Evolutionary conservation across 169 alveolate species (phyloP), one percentile per base, ranked within the genome.

Genomic region (Miamiensis avidus): DNA sequence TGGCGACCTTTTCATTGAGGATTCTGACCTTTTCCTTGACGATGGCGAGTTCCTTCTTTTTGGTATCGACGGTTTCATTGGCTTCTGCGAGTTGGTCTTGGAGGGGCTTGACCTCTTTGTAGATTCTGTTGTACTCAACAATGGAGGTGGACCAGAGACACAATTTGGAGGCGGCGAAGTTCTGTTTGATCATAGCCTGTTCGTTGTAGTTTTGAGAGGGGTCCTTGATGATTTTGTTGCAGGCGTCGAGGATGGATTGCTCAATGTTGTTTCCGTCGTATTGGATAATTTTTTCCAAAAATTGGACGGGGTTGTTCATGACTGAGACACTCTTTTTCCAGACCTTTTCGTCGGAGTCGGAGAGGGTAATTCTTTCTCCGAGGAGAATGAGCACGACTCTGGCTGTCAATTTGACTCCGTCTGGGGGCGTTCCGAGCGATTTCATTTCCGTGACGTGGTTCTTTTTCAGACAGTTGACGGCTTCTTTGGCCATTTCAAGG

Each of bases 71-170:
- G 79, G 95, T 93, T 83, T 94, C 96, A 34, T 98, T 94, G 31
- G 99, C 99, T 78, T 95, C 98, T 74, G 96, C 98, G 76, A 97
- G 96, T 29, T 94, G 87, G 76, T 97, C 99, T 98, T 95, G 96
- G 64, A 97, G 89, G 30, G 99, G 99, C 87, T 97, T 96, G 25
- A 98, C 99, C 87, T 97, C 95, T 85, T 96, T 93, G 93, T 97
- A 98, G 89, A 98, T 97, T 73, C 97, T 96, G 90, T 98, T 98
- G 93, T 96, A 98, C 64, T 92, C 95, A 75, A 97, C 99, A 65
- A 98, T 96, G 88, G 97, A 97, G 74, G 95, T 96, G 88, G 98
- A 97, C 99, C 99, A 98, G 89, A 96, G 95, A 49, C 99, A 98
- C 75, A 98, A 95, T 93, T 96, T 97, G 31, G 99, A 98, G 34